Base-by-base conservation (phyloP, 345 rosid genomes). In the Pistacia vera region DNA sequence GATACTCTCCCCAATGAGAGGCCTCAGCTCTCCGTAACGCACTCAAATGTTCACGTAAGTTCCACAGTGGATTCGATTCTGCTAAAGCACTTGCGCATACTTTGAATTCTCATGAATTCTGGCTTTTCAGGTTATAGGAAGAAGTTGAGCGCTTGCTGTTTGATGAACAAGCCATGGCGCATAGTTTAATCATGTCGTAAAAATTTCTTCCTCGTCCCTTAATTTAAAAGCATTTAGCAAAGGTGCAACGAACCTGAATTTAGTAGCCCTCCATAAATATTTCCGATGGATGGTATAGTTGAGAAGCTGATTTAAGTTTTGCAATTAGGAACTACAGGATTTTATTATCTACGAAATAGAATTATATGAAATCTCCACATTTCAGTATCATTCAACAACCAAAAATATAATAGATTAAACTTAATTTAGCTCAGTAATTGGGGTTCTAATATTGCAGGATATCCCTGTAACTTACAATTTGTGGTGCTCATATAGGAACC, bases 1-100 rank as follows among this genome's bases (percentile, higher is more conserved):
- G 84, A 91, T 96, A 68, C 87, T 92, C 68, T 96, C 99, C 72
- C 99, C 98, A 8, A 90, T 96, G 70, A 93, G 82, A 91, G 98
- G 68, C 94, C 97, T 75, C 99, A 92, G 86, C 91, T 90, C 64
- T 92, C 97, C 97, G 97, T 30, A 81, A 78, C 92, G 91, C 73
- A 80, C 84, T 77, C 90, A 88, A 52, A 79, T 91, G 79, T 96
- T 96, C 84, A 87, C 91, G 93, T 93, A 87, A 96, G 88, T 74
- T 18, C 35, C 41, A 54, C 22, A 68, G 9, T 11, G 14, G 18
- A 62, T 44, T 36, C 56, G 22, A 62, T 44, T 36, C 58, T 35
- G 51, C 51, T 64, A 10, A 63, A 51, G 69, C 44, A 14, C n/a
- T 64, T 14, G 64, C 18, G 49, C 11, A 30, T 12, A 9, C 25